Evolutionary conservation across 495 filamentous ascomycete species (phyloP), one percentile per base, ranked within the genome.

Genomic region (Penicillium riverlandense): DNA sequence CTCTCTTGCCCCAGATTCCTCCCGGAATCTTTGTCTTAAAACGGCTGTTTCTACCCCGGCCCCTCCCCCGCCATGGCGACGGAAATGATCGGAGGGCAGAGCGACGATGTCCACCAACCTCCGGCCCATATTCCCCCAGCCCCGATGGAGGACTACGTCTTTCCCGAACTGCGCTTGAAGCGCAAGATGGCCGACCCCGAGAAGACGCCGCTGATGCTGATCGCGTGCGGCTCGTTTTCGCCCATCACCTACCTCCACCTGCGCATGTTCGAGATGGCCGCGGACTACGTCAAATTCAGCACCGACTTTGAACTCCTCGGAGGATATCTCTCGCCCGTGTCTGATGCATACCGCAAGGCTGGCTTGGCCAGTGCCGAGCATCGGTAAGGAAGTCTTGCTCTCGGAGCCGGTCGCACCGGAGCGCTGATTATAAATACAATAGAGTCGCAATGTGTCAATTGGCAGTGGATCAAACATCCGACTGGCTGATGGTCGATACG

Each of bases 251-350:
- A 83, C 63, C 78, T 96, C 29, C 88, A 96, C 61, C 74, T 96
- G 41, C 86, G 89, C 59, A 91, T 96, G 88, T 95, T 95, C 57
- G 90, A 94, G 53, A 88, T 91, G 83, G 87, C 87, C 2, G 76
- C 79, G 54, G 85, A 91, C 70, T 87, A 84, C 63, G 82, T 81
- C 50, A 79, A 81, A 41, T 82, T 90, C 65, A 86, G 83, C 67
- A 88, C 86, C 33, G 73, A 88, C 29, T 95, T 83, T 58, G 90
- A 96, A 62, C 75, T 96, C 12, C 72, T 94, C 27, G 89, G 84
- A 32, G 89, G 86, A 14, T 95, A 90, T 62, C 66, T 95, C 37
- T 85, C 80, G 32, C 84, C 83, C 16, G 85, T 89, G 30, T 83
- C 81, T 41, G 90, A 95, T 57, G 83, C 85, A 22, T 97, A 97